phyloP scores from a whole-genome alignment of 768 basidiomycete genomes.

The Imleria badia region DNA sequence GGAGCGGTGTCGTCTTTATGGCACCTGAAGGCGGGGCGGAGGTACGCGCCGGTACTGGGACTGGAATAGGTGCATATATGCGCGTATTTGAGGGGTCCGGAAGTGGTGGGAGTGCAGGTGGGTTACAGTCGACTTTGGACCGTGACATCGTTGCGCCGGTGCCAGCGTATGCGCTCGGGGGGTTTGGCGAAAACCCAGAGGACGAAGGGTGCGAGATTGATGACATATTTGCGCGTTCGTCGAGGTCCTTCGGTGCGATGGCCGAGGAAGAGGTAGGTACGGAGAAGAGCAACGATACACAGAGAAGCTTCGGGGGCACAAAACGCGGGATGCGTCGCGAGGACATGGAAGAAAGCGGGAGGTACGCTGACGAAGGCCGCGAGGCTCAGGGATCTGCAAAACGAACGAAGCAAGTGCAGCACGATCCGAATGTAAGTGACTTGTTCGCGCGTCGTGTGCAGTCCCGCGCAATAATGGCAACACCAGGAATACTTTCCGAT shows the following conservation, averaged over 20 bases:
- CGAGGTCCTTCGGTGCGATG: conserved; percentile 8
- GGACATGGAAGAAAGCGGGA: conserved; percentile 9
- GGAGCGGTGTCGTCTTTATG: neutral
- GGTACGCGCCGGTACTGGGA: neutral
- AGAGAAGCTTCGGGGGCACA: neutral
- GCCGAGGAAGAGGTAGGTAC: conserved; percentile 5
- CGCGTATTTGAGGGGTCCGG: conserved; percentile 12
- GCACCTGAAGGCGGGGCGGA: conserved; percentile 4
- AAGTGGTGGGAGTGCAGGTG: neutral
- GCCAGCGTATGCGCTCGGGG: conserved; percentile 15
- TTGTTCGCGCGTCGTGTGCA: neutral
- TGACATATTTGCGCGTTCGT: conserved; percentile 5
- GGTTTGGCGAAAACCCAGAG: neutral
- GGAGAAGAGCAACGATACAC: conserved; percentile 2
- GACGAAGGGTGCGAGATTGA: neutral
- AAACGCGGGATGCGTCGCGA: conserved; percentile 19
- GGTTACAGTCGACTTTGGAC: conserved; percentile 1
- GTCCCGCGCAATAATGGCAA: neutral
- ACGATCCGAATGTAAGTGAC: conserved; percentile 21
- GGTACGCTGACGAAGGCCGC: conserved; percentile 1
- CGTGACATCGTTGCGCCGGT: conserved; percentile 18
- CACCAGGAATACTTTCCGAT: conserved; percentile 21
- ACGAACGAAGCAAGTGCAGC: conserved; percentile 12
- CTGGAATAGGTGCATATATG: conserved; percentile 26
- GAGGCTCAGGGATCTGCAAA: conserved; percentile 14